Conservation (phyloP, 1,284 basidiomycete genomes). For the Cutaneotrichosporon sp. region DNA sequence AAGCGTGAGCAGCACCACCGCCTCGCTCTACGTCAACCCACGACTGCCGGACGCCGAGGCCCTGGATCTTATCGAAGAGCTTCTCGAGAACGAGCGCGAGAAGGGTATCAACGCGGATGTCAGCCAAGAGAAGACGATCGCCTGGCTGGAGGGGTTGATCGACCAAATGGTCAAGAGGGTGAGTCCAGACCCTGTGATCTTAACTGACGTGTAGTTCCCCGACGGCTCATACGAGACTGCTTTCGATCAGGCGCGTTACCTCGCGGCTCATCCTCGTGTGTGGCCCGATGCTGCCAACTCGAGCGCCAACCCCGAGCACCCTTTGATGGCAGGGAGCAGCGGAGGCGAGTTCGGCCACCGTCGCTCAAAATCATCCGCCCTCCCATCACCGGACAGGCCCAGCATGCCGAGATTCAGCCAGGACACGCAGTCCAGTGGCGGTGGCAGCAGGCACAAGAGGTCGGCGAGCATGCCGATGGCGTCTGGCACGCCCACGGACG, state of each 20-base stretch:
- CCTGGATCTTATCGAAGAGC: slow-evolving; percentile 43
- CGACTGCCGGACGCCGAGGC: slow-evolving; percentile 42
- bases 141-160: slow-evolving; percentile 34
- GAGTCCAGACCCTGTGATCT: neutral
- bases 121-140: slow-evolving; percentile 30
- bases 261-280: slow-evolving; percentile 25
- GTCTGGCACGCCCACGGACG: slow-evolving; percentile 8
- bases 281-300: slow-evolving; percentile 16
- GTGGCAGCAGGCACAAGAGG: slow-evolving; percentile 35
- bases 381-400: slow-evolving; percentile 9
- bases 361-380: slow-evolving; percentile 35
- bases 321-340: slow-evolving; percentile 4
- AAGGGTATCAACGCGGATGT: slow-evolving; percentile 48
- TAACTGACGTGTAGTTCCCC: slow-evolving; percentile 39
- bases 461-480: slow-evolving; percentile 40
- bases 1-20: slow-evolving; percentile 49
- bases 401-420: neutral
- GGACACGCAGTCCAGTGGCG: slow-evolving; percentile 2
- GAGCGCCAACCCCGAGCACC: slow-evolving; percentile 16
- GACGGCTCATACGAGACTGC: slow-evolving; percentile 47
- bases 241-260: slow-evolving; percentile 33
- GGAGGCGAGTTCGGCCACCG: slow-evolving; percentile 18
- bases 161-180: slow-evolving; percentile 44
- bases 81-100: slow-evolving; percentile 50
- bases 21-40: slow-evolving; percentile 51